Percentiles rank a stretch among this genome's conserved stretches.
Evolutionary conservation across 202 grass and related monocot species (phyloP).

Genomic region (Zoysia matrella): DNA sequence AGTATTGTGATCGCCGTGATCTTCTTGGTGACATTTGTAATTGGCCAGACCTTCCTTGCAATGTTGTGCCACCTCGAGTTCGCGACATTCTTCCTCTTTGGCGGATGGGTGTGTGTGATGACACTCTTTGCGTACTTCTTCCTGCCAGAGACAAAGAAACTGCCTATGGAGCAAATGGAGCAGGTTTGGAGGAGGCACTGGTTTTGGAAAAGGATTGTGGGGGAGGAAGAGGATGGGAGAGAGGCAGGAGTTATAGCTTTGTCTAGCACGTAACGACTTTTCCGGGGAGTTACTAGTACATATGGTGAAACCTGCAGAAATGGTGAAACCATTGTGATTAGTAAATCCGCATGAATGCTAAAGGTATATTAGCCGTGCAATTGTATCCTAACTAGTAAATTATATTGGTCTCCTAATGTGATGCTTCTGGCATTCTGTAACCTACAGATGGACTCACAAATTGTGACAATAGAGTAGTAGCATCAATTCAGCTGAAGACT

Average conservation of each 20-base stretch:
- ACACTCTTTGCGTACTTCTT: slow-evolving; percentile 74
- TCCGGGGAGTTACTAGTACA: neutral
- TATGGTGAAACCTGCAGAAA: slow-evolving; percentile 18
- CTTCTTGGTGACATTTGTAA: slow-evolving; percentile 67
- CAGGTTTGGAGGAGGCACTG: slow-evolving; percentile 79
- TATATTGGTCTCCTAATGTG: slow-evolving; percentile 10
- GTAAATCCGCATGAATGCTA: slow-evolving; percentile 5
- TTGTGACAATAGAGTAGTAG: neutral
- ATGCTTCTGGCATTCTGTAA: slow-evolving; percentile 25
- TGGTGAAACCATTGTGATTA: neutral
- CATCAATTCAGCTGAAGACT: neutral
- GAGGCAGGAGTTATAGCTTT: slow-evolving; percentile 22
- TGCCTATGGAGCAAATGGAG: slow-evolving; percentile 92
- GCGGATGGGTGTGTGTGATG: slow-evolving; percentile 66
- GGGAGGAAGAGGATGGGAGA: slow-evolving; percentile 25
- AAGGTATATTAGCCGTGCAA: neutral
- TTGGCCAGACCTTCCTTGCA: slow-evolving; percentile 71
- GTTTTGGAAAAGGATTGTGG: slow-evolving; percentile 76
- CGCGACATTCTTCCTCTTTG: slow-evolving; percentile 81
- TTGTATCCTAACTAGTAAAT: slow-evolving; percentile 17
- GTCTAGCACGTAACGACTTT: slow-evolving; percentile 20
- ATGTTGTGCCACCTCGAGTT: slow-evolving; percentile 82
- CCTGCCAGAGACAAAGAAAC: slow-evolving; percentile 81
- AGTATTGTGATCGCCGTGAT: slow-evolving; percentile 74
- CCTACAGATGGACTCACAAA: neutral